phyloP scores from a whole-genome alignment of 2,329 filamentous ascomycete species.

The Graphilbum sp. region DNA sequence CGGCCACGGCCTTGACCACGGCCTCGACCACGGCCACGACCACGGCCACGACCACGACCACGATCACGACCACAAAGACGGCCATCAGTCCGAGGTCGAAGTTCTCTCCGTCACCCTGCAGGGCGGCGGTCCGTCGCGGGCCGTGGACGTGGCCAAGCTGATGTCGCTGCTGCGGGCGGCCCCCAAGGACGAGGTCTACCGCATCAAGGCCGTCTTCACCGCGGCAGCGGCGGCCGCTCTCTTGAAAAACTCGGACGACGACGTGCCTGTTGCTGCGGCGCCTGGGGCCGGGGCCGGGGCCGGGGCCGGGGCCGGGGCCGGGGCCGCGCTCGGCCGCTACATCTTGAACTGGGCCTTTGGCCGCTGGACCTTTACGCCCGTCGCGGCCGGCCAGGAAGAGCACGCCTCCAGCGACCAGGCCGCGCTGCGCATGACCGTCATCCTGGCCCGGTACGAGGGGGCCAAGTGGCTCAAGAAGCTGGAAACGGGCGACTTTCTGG shows the following conservation, averaged over 20 bases:
- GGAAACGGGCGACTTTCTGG: conserved; percentile 38
- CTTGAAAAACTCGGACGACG: conserved; percentile 31
- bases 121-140: conserved; percentile 16
- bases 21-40: conserved; percentile 17
- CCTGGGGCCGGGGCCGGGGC: neutral
- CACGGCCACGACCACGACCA: conserved; percentile 23
- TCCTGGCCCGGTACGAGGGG: conserved; percentile 57
- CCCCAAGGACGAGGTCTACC: conserved; percentile 86
- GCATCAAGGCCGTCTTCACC: conserved; percentile 62
- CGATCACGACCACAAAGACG: conserved; percentile 26
- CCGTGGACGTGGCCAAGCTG: conserved; percentile 40
- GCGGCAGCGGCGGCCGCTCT: conserved; percentile 23
- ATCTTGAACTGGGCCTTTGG: conserved; percentile 98
- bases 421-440: conserved; percentile 54
- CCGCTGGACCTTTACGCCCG: conserved; percentile 73
- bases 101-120: conserved; percentile 68
- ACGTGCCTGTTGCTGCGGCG: conserved; percentile 13
- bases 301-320: too few species aligned
- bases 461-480: conserved; percentile 63
- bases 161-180: conserved; percentile 51
- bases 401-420: conserved; percentile 37
- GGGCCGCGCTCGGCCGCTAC: conserved; percentile 33
- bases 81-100: conserved; percentile 77
- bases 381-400: conserved; percentile 25
- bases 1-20: too few species aligned